Evolutionary conservation across 2,329 filamentous ascomycete species (phyloP), one percentile per base, ranked within the genome.

Genomic region (Alternaria viburni): DNA sequence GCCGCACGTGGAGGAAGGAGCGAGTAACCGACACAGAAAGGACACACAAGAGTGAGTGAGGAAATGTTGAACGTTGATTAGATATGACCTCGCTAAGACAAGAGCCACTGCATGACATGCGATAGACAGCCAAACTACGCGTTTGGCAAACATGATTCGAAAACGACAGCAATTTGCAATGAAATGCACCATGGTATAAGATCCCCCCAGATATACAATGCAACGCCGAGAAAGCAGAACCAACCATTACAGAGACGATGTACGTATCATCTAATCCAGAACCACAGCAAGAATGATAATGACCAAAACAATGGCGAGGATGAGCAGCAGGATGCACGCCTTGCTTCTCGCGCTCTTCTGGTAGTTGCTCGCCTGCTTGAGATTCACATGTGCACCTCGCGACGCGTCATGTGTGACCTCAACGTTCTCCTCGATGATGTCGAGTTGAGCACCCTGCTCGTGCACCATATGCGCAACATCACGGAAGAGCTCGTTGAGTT

Each of bases 401-500:
- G 93, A 97, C 76, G 97, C 91, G 62, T 91, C 89, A 65, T 91
- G 87, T 49, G 94, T 92, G 66, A 90, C 90, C 79, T 96, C 89
- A 7, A 98, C 93, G 72, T 97, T 97, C 71, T 93, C 90, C 66
- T 89, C 90, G 73, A 99, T 97, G 17, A 92, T 92, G 75, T 95
- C 91, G 28, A 99, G 85, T 80, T 92, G 89, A 72, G 93, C 92
- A 54, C 96, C 96, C 82, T 99, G 96, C 82, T 98, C 95, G 65
- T 89, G 89, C 54, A 99, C 94, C 80, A 99, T 97, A 80, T 97
- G 93, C 50, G 95, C 96, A n/a, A 99, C 93, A 83, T 99, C 95
- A 67, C 94, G 88, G 85, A 99, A 99, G 46, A 99, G 86, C 76
- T 98, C 96, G 74, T 99, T 99, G 66, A 99, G 84, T 75, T 99